These are phyloP conservation scores for Cenchrus fungigraminus DNA, from an alignment of 176 grass and related monocot species.

Conservation along the genomic window DNA sequence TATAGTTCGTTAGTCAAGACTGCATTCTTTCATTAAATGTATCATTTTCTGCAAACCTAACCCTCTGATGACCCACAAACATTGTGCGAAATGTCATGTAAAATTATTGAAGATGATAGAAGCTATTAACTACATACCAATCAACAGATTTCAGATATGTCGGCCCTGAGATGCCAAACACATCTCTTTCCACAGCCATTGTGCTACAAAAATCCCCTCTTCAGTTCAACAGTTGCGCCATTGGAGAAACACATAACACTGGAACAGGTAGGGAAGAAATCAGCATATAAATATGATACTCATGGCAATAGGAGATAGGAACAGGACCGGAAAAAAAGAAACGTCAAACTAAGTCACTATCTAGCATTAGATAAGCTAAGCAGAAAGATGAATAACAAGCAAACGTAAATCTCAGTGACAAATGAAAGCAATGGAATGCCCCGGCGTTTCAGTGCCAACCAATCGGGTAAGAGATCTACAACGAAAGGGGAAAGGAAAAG, in stretches of 20 bases:
- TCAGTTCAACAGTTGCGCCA: conserved; percentile 1
- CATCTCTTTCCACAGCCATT: conserved; percentile 84
- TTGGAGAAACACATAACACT: conserved; percentile 38
- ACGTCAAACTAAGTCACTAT: conserved; percentile 19
- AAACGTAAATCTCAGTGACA: neutral
- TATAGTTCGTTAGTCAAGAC: neutral
- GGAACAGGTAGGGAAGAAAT: neutral
- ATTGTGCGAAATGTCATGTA: conserved; percentile 25
- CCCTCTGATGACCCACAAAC: neutral
- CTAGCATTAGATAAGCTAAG: neutral
- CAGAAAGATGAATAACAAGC: neutral
- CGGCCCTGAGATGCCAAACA: conserved; percentile 74
- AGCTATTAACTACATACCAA: conserved; percentile 67
- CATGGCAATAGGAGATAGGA: neutral
- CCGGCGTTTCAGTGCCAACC: neutral
- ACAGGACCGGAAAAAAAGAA: neutral
- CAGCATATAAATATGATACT: conserved; percentile 3
- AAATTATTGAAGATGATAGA: neutral
- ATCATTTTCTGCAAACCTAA: conserved; percentile 9
- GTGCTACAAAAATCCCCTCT: conserved; percentile 31
- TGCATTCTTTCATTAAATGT: neutral
- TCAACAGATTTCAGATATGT: conserved; percentile 68
- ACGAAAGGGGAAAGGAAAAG: neutral
- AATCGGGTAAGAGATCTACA: conserved; percentile 7
- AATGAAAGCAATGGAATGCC: neutral